Percentiles rank a stretch among this genome's conserved stretches.
Conservation (phyloP, 768 basidiomycete genomes). For the Amanita muscaria region DNA sequence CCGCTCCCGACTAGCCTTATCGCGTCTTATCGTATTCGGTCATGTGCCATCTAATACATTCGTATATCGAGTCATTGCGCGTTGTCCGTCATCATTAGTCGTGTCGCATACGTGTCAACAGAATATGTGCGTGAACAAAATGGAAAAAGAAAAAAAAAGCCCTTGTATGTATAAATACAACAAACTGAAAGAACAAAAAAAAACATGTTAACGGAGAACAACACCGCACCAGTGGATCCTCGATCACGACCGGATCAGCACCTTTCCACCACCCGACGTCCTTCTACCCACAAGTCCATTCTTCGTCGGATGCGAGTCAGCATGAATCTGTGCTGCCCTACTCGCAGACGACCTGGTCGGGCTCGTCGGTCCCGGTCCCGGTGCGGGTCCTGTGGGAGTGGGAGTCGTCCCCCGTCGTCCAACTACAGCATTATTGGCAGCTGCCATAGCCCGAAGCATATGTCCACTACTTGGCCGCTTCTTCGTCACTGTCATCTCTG, state of each 20-base stretch:
- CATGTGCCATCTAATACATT: too few species aligned
- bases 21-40: too few species aligned
- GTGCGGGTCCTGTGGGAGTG: conserved; percentile 4
- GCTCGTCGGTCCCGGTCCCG: too few species aligned
- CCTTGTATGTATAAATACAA: background rate
- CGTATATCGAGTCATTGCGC: too few species aligned
- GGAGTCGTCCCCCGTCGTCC: conserved; percentile 6
- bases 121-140: too few species aligned
- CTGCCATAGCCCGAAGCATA: conserved; percentile 51
- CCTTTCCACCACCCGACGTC: background rate
- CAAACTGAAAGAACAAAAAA: background rate
- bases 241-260: conserved; percentile 1
- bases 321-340: conserved; percentile 3
- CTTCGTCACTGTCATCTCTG: conserved; percentile 16
- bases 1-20: background rate
- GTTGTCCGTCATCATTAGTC: too few species aligned
- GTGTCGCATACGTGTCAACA: too few species aligned
- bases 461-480: conserved; percentile 46
- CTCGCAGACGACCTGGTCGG: conserved; percentile 2
- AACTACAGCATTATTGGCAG: conserved; percentile 38
- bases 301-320: background rate
- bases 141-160: too few species aligned
- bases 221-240: too few species aligned
- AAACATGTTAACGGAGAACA: background rate
- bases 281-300: background rate